phyloP scores from a whole-genome alignment of 352 stramenopile genomes.

The Globisporangium acanthophoron region DNA sequence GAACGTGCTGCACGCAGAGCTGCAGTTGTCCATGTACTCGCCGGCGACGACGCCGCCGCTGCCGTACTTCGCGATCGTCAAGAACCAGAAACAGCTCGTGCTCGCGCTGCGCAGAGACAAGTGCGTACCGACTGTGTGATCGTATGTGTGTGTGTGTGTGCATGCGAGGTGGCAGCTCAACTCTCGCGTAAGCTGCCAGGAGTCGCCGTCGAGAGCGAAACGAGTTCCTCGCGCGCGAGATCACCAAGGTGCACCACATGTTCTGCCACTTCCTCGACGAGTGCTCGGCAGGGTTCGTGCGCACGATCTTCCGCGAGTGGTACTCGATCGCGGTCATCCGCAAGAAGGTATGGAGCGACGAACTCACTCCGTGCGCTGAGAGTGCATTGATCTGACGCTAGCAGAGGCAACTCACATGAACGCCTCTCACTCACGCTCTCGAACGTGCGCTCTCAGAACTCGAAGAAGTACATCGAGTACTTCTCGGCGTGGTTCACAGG shows the following conservation, averaged over 20 bases:
- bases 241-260: constrained; percentile 47
- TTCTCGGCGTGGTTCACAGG: constrained; percentile 67
- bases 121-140: constrained; percentile 15
- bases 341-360: constrained; percentile 42
- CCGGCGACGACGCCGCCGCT: constrained; percentile 9
- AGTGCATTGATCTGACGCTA: neutral
- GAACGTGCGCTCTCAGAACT: constrained; percentile 28
- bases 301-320: constrained; percentile 62
- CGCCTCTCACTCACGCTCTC: neutral
- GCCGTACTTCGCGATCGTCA: constrained; percentile 63
- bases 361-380: no score
- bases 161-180: neutral
- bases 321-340: constrained; percentile 46
- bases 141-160: neutral
- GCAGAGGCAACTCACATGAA: neutral
- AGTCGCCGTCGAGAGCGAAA: constrained; percentile 45
- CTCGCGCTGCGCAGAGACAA: constrained; percentile 40
- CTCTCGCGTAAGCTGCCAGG: constrained; percentile 8
- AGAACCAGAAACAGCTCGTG: constrained; percentile 53
- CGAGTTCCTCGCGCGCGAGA: constrained; percentile 46
- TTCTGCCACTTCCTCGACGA: constrained; percentile 45
- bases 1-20: constrained; percentile 33
- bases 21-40: constrained; percentile 41
- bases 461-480: constrained; percentile 66
- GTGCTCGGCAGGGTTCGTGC: constrained; percentile 37